A percentile compares a stretch with the other conserved stretches of the same genome.
phyloP scores from a whole-genome alignment of 2,329 filamentous ascomycete species.

The Monosporascus sp. region DNA sequence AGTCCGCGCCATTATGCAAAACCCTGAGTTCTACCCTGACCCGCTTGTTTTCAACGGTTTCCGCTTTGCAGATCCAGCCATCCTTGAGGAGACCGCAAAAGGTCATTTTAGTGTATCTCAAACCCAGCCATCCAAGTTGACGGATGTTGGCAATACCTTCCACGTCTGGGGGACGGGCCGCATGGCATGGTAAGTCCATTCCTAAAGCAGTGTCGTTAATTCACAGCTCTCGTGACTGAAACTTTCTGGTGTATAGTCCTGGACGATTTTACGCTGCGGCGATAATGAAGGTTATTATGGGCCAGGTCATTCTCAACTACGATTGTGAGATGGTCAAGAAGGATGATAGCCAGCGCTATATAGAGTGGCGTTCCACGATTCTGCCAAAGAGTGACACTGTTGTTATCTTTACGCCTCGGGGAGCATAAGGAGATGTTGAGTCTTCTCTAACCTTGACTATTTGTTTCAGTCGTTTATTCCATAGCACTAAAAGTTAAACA shows the following conservation, averaged over 20 bases:
- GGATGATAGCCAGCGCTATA: background rate
- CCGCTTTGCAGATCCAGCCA: background rate
- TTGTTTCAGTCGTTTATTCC: no score
- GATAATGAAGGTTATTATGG: background rate
- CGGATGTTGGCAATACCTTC: background rate
- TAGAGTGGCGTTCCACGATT: background rate
- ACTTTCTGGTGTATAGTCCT: background rate
- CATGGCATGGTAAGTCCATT: background rate
- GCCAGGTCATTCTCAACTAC: background rate
- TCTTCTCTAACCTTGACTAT: no score
- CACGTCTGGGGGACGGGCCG: background rate
- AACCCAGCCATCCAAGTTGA: background rate
- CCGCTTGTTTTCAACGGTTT: slow-evolving; percentile 6
- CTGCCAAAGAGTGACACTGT: background rate
- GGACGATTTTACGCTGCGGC: background rate
- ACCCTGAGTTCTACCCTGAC: background rate
- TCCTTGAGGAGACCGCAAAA: no score
- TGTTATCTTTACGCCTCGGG: background rate
- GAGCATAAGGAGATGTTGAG: no score
- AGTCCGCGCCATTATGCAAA: slow-evolving; percentile 4
- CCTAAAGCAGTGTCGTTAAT: no score
- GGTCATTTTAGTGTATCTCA: no score
- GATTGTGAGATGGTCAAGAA: background rate
- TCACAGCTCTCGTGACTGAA: background rate
- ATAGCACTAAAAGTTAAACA: no score